Evolutionary conservation across 352 stramenopile species (phyloP).

Genomic region (Discostella stelligera): DNA sequence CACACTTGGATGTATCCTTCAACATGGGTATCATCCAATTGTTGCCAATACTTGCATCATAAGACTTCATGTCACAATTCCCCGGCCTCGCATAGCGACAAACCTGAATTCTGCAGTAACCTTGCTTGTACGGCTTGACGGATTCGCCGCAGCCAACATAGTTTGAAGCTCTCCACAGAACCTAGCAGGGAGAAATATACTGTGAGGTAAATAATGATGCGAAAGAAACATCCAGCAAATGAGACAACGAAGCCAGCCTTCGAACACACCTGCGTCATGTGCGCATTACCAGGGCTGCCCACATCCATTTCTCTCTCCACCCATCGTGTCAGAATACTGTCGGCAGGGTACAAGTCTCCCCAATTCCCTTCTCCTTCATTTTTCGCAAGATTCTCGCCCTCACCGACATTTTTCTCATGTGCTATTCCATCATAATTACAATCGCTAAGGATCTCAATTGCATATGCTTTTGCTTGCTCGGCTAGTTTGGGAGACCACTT

Average conservation of each 20-base stretch:
- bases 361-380: slow-evolving; percentile 11
- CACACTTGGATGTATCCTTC: not conserved
- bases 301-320: slow-evolving; percentile 4
- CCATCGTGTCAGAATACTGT: slow-evolving; percentile 1
- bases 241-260: not conserved
- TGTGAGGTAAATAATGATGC: not conserved
- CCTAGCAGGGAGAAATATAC: not conserved
- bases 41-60: not conserved
- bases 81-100: slow-evolving; percentile 5
- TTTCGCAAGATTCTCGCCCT: slow-evolving; percentile 30
- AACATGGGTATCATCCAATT: slow-evolving; percentile 5
- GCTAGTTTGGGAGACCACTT: slow-evolving; percentile 12
- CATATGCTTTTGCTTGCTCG: slow-evolving; percentile 8
- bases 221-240: not conserved
- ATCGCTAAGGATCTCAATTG: slow-evolving; percentile 11
- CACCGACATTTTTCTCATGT: slow-evolving; percentile 10
- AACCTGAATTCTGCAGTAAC: slow-evolving; percentile 7
- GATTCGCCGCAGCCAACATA: slow-evolving; percentile 12
- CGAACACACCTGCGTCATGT: slow-evolving; percentile 8
- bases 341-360: not conserved
- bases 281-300: not conserved
- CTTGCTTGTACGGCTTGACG: not conserved
- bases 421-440: slow-evolving; percentile 13
- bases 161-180: slow-evolving; percentile 10
- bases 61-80: slow-evolving; percentile 4